Conservation (phyloP, 2,329 filamentous ascomycete species). For the Cryphonectria naterciae region DNA sequence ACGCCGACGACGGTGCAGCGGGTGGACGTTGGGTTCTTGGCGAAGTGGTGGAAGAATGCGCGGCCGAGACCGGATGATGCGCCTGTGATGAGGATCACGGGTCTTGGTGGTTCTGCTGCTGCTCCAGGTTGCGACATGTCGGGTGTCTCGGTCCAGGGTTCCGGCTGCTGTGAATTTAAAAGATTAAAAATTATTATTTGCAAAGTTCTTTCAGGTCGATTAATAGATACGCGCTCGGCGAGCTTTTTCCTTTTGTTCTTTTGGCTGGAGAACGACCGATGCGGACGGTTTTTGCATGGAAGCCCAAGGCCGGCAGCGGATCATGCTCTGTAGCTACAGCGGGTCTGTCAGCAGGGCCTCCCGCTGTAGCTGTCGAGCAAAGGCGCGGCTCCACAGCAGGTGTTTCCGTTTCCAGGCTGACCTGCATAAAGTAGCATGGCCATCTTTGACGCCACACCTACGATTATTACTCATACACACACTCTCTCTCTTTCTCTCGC, state of each 20-base stretch:
- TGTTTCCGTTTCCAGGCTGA: neutral
- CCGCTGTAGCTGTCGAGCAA: neutral
- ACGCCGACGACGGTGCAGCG: constrained; percentile 16
- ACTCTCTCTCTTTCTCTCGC: no score
- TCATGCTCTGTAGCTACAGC: neutral
- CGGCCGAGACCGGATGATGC: constrained; percentile 27
- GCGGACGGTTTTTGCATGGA: neutral
- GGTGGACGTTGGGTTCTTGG: neutral
- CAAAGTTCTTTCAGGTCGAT: neutral
- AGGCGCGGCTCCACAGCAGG: no score
- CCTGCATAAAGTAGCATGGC: neutral
- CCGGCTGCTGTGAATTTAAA: no score
- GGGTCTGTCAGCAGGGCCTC: neutral
- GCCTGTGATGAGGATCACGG: constrained; percentile 22
- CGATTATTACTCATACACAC: neutral
- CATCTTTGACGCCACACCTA: neutral
- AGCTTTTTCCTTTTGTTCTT: neutral
- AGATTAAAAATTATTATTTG: neutral
- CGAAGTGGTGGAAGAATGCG: constrained; percentile 27
- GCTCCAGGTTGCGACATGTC: neutral
- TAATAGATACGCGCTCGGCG: neutral
- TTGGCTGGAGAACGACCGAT: neutral
- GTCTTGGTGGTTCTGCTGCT: neutral
- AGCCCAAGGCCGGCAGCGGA: neutral
- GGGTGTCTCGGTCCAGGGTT: neutral